Percentiles rank a stretch among this genome's conserved stretches.
Evolutionary conservation across 2,329 filamentous ascomycete species (phyloP).

Genomic region (Tympanopsis confertula): DNA sequence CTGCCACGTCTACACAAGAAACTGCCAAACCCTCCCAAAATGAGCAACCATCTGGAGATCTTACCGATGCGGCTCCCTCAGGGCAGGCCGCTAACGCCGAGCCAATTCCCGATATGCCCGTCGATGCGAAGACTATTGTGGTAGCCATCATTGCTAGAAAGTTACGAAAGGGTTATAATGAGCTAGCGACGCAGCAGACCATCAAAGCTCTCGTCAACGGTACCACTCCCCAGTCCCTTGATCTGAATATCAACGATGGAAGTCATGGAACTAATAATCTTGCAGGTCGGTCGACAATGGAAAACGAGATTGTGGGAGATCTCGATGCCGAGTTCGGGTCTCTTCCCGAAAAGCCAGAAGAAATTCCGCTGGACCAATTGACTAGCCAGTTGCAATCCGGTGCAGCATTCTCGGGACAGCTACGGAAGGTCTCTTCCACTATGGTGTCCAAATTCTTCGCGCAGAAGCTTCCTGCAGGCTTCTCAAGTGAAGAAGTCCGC

Average conservation of each 20-base stretch:
- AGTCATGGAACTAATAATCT: conserved; percentile 3
- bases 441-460: conserved; percentile 90
- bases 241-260: conserved; percentile 2
- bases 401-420: conserved; percentile 96
- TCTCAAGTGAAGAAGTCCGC: conserved; percentile 91
- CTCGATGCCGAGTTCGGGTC: conserved; percentile 97
- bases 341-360: conserved; percentile 95
- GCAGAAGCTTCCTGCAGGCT: conserved; percentile 98
- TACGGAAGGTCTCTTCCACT: conserved; percentile 91
- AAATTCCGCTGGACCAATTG: conserved; percentile 89
- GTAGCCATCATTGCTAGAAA: conserved; percentile 91
- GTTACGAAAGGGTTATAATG: conserved; percentile 82
- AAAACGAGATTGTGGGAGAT: conserved; percentile 97
- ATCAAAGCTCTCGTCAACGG: conserved; percentile 98
- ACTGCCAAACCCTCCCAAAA: conserved; percentile 42
- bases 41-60: too few relatives aligned
- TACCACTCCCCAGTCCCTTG: conserved; percentile 31
- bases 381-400: conserved; percentile 91
- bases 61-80: too few relatives aligned
- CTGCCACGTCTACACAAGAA: conserved; percentile 32
- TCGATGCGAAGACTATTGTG: conserved; percentile 80
- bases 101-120: conserved; percentile 73
- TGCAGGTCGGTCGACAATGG: conserved; percentile 91
- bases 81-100: conserved; percentile 76
- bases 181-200: conserved; percentile 86